Evolutionary conservation across 129 eudicot species (phyloP).

Genomic region (Heracleum sosnowskyi): DNA sequence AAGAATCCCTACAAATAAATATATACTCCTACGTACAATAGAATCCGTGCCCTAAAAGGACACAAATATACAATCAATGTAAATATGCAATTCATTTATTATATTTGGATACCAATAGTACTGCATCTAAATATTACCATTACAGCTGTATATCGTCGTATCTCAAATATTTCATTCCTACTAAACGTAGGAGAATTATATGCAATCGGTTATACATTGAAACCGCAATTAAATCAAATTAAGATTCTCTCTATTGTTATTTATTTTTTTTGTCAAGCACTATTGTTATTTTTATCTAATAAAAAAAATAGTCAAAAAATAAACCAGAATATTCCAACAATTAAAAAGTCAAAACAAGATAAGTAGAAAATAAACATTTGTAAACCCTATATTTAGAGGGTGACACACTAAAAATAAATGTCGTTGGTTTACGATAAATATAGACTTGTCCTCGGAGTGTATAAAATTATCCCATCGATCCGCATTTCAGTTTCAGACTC

Average conservation of each 20-base stretch:
- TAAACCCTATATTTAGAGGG: neutral
- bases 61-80: too few species aligned
- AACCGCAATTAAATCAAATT: neutral
- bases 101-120: too few species aligned
- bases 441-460: neutral
- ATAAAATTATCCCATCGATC: neutral
- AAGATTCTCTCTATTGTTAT: neutral
- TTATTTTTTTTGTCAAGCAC: too few species aligned
- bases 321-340: neutral
- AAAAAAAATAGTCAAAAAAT: neutral
- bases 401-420: neutral
- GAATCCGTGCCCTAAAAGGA: too few species aligned
- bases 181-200: too few species aligned
- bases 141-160: too few species aligned
- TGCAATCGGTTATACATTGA: neutral
- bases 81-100: too few species aligned
- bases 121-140: too few species aligned
- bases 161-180: too few species aligned
- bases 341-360: neutral
- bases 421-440: neutral
- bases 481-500: neutral
- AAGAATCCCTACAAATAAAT: too few species aligned
- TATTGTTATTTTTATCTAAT: neutral
- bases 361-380: neutral
- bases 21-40: too few species aligned